Conservation (phyloP, 1,284 basidiomycete genomes). For the Cryptococcus hybrid region DNA sequence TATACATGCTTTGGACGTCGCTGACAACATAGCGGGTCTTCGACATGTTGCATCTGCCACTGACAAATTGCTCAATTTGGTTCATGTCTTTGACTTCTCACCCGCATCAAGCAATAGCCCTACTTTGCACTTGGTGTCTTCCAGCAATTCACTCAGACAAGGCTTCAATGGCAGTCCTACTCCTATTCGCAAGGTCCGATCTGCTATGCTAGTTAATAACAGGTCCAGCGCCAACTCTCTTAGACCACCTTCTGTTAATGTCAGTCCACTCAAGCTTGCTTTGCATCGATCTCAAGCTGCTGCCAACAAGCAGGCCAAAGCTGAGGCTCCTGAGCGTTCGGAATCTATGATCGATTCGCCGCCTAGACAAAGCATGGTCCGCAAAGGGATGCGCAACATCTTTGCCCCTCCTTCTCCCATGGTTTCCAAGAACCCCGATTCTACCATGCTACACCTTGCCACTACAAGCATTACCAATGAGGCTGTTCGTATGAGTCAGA, state of each 20-base stretch:
- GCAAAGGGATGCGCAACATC: constrained; percentile 37
- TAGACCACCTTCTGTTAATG: constrained; percentile 10
- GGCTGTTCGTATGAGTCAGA: no score
- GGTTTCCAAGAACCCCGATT: no score
- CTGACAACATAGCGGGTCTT: constrained; percentile 21
- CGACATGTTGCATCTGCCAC: constrained; percentile 35
- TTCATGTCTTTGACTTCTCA: constrained; percentile 26
- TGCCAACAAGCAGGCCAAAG: not conserved
- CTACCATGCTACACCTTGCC: no score
- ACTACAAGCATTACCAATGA: no score
- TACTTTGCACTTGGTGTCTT: constrained; percentile 14
- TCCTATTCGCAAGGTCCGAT: constrained; percentile 26
- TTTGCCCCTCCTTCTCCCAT: constrained; percentile 19
- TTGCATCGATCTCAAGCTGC: constrained; percentile 23
- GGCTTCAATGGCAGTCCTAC: constrained; percentile 27
- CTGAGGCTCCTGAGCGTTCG: not conserved
- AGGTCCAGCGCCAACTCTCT: constrained; percentile 22
- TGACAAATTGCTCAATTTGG: constrained; percentile 28
- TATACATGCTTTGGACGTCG: not conserved
- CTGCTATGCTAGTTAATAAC: constrained; percentile 19
- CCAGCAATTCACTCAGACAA: constrained; percentile 18
- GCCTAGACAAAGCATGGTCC: constrained; percentile 26
- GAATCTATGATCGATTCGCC: not conserved
- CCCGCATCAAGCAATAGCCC: constrained; percentile 15
- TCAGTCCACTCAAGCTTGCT: constrained; percentile 35